Base-by-base conservation (phyloP, 1,284 basidiomycete genomes). In the Microbotryomycetes sp. region DNA sequence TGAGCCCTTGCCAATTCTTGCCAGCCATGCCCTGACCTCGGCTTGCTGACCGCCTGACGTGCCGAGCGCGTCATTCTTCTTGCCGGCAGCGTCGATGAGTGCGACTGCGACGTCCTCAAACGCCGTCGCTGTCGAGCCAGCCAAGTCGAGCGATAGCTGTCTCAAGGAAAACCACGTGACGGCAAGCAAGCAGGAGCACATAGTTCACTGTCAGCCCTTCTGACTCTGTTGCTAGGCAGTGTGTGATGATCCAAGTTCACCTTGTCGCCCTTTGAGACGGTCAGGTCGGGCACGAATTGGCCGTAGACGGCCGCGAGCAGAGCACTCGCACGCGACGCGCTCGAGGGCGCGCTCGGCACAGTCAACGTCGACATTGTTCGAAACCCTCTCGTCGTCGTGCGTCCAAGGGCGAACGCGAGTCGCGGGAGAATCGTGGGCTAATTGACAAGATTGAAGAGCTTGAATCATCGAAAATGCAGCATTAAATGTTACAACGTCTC, bases 41-140 rank as follows among this genome's bases (percentile, higher is more conserved):
- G 35, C n/a, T 21, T 53, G 59, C 46, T 64, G 57, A 21, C 64
- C 56, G 3, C 56, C 60, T n/a, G 60, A 23, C 3, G 57, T 21
- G 21, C 67, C 67, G 47, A 68, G 60, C 23, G 64, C 69, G 26
- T 64, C 64, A 49, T 59, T 61, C 5, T 62, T 55, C 61, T 71
- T 67, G 15, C 68, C 70, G 1, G 66, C 67, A 3, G 61, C 63
- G 16, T 68, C 66, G 41, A 69, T 57, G 31, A 71, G 61, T 6
- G 54, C 45, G 3, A 57, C 24, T 15, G 61, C 51, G 52, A 63
- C 50, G 31, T 60, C 59, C 30, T 57, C 52, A 23, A 67, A 61
- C 31, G 49, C 23, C 1, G 60, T 61, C 47, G 57, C 31, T 2
- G 49, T 30, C 4, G 21, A 18, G 3, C 52, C 57, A 41, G 35